phyloP scores from a whole-genome alignment of 2,329 filamentous ascomycete species.

The Epichloe baconii region DNA sequence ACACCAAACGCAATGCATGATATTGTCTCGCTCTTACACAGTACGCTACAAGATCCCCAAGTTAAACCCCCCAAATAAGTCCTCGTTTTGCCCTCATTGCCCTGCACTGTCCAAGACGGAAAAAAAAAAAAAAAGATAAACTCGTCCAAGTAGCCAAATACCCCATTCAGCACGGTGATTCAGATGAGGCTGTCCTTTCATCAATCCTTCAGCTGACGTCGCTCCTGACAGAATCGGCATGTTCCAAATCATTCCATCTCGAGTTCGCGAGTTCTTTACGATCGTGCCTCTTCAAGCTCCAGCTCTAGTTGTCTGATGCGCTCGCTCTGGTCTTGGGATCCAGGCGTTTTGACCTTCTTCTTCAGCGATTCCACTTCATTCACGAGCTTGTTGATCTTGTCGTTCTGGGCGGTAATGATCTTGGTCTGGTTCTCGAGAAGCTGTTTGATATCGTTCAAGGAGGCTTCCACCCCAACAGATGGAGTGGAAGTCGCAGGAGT shows the following conservation, averaged over 20 bases:
- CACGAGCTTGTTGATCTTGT: constrained; percentile 58
- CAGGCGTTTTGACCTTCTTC: constrained; percentile 46
- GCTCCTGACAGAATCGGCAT: too few species aligned
- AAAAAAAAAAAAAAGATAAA: background rate
- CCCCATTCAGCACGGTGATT: background rate
- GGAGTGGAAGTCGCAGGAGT: constrained; percentile 18
- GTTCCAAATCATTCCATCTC: too few species aligned
- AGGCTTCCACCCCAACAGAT: constrained; percentile 39
- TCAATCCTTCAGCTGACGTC: too few species aligned
- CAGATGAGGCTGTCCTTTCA: background rate
- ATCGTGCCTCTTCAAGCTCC: constrained; percentile 51
- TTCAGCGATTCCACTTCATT: constrained; percentile 71
- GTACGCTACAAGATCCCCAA: background rate
- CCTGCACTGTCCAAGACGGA: background rate
- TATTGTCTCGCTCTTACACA: constrained; percentile 2
- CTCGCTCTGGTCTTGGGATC: constrained; percentile 50
- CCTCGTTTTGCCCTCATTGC: background rate
- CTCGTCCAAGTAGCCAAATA: background rate
- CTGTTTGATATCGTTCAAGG: constrained; percentile 64
- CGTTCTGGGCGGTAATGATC: constrained; percentile 63
- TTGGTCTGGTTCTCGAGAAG: constrained; percentile 65
- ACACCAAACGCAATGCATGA: background rate
- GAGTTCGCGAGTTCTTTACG: constrained; percentile 21
- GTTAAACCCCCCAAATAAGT: too few species aligned
- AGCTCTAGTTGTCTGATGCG: constrained; percentile 54